Base-by-base conservation (phyloP, 176 grass and related monocot species). In the Cocos nucifera region DNA sequence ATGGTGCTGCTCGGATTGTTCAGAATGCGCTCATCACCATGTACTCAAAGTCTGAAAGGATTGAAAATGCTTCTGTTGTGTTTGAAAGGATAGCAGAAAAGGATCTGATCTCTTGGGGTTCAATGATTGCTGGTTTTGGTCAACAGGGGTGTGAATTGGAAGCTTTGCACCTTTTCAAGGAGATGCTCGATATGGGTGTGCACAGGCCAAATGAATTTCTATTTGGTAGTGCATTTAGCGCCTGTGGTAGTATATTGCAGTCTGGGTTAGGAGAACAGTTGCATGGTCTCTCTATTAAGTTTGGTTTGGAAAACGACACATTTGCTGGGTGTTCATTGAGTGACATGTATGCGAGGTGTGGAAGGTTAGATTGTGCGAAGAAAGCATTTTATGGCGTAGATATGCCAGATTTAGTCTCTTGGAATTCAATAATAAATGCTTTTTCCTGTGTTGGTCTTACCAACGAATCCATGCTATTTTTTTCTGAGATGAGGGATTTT, bases 251-350 rank as follows among this genome's bases (percentile, higher is more conserved):
- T 73, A 56, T 55, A 0, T 3, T 19, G 9, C 29, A 55, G 2
- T 17, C 48, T 3, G 19, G 54, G 10, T 54, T 23, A 39, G 69
- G 69, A 21, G 49, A 72, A 8, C 69, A 72, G 23, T 7, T 72
- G 22, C 69, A 72, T 62, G 59, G 70, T 17, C 58, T 73, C 2
- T 73, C 58, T 63, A 10, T 30, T 26, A 73, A 73, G 50, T 63
- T 73, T 63, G 50, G 70, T 15, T 24, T 63, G 18, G 50, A 62
- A 23, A 63, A 18, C 4, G 60, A 63, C 16, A 51, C 60, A 63
- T 73, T 73, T 73, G 49, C 59, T 73, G 70, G 70, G 25, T 63
- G 59, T 63, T 73, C 70, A 32, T 18, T 73, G 51, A 73, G 70
- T 63, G 59, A 73, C n/a, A 72, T 72, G 70, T 73, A 73, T 63